phyloP scores from a whole-genome alignment of 441 rosid genomes.

The Populus hybrid region DNA sequence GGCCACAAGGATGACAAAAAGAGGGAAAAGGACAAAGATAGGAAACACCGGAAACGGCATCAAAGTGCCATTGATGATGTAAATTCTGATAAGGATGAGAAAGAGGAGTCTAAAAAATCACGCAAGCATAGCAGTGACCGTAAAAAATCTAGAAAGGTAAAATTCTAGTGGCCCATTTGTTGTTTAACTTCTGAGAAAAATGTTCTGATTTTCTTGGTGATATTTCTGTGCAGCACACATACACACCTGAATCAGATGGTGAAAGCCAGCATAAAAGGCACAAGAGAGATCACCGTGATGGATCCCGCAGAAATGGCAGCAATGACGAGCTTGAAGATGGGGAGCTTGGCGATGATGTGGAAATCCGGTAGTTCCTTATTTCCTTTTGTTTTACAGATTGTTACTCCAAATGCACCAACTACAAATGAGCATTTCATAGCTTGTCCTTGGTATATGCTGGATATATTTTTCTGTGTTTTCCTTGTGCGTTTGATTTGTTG shows the following conservation, averaged over 20 bases:
- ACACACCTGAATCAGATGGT: constrained; percentile 81
- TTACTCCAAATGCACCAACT: constrained; percentile 12
- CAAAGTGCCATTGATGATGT: constrained; percentile 67
- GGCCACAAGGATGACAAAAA: constrained; percentile 69
- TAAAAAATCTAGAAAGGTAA: constrained; percentile 90
- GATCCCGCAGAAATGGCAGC: constrained; percentile 48
- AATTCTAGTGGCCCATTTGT: background rate
- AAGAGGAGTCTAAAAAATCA: constrained; percentile 70
- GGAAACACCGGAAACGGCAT: constrained; percentile 83
- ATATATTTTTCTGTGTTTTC: background rate
- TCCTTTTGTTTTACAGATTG: background rate
- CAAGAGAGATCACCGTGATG: constrained; percentile 63
- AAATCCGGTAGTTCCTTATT: constrained; percentile 35
- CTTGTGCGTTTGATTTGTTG: background rate
- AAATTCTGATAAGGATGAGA: constrained; percentile 86
- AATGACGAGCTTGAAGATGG: constrained; percentile 88
- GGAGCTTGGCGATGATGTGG: constrained; percentile 63
- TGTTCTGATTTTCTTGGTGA: background rate
- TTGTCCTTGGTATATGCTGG: background rate
- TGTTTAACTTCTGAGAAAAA: constrained; percentile 7
- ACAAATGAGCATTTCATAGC: constrained; percentile 4
- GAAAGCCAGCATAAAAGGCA: constrained; percentile 70
- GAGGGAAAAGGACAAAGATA: constrained; percentile 81
- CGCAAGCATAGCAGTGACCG: constrained; percentile 84
- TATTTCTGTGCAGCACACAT: constrained; percentile 57